Conservation (phyloP, 345 rosid genomes). For the Eucalyptus sideroxylon region DNA sequence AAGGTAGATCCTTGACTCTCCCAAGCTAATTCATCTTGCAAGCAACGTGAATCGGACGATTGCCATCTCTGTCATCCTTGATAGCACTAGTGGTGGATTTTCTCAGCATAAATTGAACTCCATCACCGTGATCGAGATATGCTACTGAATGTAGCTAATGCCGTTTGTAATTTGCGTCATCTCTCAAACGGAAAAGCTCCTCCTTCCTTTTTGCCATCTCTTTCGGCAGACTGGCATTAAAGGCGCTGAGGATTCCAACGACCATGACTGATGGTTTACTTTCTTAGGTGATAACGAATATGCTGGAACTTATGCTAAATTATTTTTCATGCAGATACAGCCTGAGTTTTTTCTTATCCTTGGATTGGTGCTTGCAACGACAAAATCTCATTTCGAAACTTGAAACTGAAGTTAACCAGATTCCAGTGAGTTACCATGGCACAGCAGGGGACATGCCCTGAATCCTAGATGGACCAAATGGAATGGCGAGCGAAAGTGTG, state of each 20-base stretch:
- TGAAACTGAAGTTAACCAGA: neutral
- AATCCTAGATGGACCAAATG: neutral
- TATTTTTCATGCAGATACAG: neutral
- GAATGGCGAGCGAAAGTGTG: neutral
- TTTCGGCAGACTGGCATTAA: neutral
- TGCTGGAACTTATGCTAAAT: neutral
- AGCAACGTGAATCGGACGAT: neutral
- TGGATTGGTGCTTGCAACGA: neutral
- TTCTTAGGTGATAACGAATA: neutral
- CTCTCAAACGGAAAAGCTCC: neutral
- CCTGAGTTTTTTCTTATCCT: neutral
- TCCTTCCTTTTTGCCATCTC: neutral
- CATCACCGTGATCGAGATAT: fast-evolving
- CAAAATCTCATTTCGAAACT: neutral
- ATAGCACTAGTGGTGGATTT: neutral
- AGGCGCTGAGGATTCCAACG: neutral
- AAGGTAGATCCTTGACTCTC: neutral
- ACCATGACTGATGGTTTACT: neutral
- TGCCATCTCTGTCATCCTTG: neutral
- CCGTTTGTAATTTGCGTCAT: neutral
- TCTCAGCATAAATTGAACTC: neutral
- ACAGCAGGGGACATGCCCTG: neutral
- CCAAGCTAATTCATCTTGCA: neutral
- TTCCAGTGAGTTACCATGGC: neutral
- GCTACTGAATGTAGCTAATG: neutral